Evolutionary conservation across 371 early-diverging fungal genomes (phyloP).

Genomic region (Rhizomucor miehei): DNA sequence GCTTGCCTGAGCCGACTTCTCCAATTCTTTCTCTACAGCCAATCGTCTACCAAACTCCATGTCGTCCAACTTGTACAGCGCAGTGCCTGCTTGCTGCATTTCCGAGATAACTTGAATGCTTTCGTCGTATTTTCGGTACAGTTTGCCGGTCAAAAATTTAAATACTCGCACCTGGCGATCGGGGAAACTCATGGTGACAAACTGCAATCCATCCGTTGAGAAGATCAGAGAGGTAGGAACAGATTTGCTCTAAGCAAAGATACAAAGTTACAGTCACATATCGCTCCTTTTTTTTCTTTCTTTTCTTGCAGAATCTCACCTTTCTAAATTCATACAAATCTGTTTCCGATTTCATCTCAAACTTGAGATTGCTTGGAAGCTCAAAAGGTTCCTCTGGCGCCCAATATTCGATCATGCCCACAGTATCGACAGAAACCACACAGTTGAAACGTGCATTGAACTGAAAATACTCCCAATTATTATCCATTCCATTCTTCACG

Average conservation of each 20-base stretch:
- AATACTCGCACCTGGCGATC: conserved; percentile 90
- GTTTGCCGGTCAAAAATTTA: conserved; percentile 79
- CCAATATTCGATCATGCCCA: conserved; percentile 96
- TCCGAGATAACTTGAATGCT: conserved; percentile 75
- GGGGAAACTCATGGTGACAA: conserved; percentile 83
- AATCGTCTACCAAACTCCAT: conserved; percentile 97
- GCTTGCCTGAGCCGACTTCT: conserved; percentile 65
- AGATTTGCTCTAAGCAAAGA: conserved; percentile 43
- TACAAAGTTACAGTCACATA: background rate
- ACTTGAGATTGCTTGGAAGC: conserved; percentile 63
- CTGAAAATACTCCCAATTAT: too few species aligned
- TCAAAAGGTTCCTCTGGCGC: conserved; percentile 65
- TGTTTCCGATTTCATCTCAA: conserved; percentile 87
- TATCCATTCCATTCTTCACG: too few species aligned
- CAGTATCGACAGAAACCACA: conserved; percentile 78
- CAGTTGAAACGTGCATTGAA: conserved; percentile 77
- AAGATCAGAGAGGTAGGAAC: conserved; percentile 81
- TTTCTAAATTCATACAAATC: conserved; percentile 95
- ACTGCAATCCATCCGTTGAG: conserved; percentile 76
- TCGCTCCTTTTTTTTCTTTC: background rate
- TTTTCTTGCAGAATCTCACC: conserved; percentile 26
- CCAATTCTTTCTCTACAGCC: conserved; percentile 87
- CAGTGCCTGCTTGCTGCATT: conserved; percentile 87
- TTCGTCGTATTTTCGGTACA: conserved; percentile 90
- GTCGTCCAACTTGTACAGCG: conserved; percentile 79